Evolutionary conservation across 2,329 filamentous ascomycete genomes (phyloP), one percentile per base, ranked within the genome.

Genomic region (Conoideocrella luteorostrata): DNA sequence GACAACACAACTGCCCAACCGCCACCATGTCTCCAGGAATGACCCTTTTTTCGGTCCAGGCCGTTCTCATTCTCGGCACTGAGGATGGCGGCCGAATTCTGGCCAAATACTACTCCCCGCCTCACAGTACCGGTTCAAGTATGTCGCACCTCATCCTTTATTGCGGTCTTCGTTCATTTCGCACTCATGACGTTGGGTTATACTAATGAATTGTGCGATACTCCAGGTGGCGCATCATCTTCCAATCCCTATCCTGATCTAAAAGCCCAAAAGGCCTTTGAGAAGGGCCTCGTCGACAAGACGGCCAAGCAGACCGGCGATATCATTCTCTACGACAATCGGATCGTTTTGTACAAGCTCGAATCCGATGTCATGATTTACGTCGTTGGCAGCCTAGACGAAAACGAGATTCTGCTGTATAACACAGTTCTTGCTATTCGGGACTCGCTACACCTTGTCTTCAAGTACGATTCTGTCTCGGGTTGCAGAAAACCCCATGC

Each of bases 321-420:
- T 70, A 93, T 98, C 57, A 94, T 98, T 56, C 80, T 98, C 44
- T 97, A 96, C 70, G 93, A 98, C 69, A 94, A 94, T 70, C 82
- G 88, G 58, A 85, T 98, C 49, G 88, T 97, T 44, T 84, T 97
- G 41, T 98, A 96, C 76, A 98, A 98, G 80, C 86, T 86, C 71
- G 93, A 98, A 73, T 89, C 87, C 56, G 93, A 98, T 65, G 86
- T 97, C 45, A 96, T 96, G 85, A 80, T 81, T 61, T 97, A 97
- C 64, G 86, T 97, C 21, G 87, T 98, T 10, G 91, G 91, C 52
- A 82, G 84, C 43, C 77, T 87, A 42, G 88, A 96, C 42, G 93
- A 98, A 77, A 98, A 97, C 66, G 93, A 98, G 71, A 86, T 98
- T 44, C 73, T 98, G 64, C 77, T 98, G 41, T 97, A 96, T 72